Conservation (phyloP, 768 basidiomycete species). For the Lentinula guzmanii region DNA sequence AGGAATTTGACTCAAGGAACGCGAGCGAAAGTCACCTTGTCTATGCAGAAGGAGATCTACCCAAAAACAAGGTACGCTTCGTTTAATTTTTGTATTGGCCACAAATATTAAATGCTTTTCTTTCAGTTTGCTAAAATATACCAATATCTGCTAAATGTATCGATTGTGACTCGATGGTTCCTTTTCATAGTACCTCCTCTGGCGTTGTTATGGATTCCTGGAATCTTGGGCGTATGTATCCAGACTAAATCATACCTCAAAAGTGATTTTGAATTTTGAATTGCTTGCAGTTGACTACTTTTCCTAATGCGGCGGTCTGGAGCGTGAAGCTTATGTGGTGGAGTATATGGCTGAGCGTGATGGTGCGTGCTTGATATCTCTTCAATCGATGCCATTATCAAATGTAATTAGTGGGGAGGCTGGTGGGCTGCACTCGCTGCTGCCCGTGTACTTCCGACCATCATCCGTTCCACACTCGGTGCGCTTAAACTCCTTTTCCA, state of each 20-base stretch:
- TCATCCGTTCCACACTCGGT: conserved; percentile 52
- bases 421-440: conserved; percentile 76
- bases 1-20: conserved; percentile 52
- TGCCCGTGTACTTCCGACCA: conserved; percentile 42
- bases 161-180: conserved; percentile 76
- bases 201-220: conserved; percentile 60
- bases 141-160: conserved; percentile 67
- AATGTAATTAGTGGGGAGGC: conserved; percentile 28
- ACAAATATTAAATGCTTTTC: neutral
- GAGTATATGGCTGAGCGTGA: conserved; percentile 79
- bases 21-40: conserved; percentile 44
- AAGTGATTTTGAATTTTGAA: neutral
- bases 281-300: conserved; percentile 30
- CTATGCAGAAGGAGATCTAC: conserved; percentile 58
- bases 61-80: conserved; percentile 44
- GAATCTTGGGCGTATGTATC: conserved; percentile 31
- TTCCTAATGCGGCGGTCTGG: conserved; percentile 53
- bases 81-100: neutral
- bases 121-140: conserved; percentile 56
- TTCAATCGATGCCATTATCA: neutral
- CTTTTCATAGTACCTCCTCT: conserved; percentile 74
- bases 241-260: neutral
- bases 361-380: conserved; percentile 31
- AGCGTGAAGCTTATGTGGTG: conserved; percentile 63
- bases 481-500: neutral